Conservation (phyloP, 441 rosid genomes). For the Adansonia rubrostipa region DNA sequence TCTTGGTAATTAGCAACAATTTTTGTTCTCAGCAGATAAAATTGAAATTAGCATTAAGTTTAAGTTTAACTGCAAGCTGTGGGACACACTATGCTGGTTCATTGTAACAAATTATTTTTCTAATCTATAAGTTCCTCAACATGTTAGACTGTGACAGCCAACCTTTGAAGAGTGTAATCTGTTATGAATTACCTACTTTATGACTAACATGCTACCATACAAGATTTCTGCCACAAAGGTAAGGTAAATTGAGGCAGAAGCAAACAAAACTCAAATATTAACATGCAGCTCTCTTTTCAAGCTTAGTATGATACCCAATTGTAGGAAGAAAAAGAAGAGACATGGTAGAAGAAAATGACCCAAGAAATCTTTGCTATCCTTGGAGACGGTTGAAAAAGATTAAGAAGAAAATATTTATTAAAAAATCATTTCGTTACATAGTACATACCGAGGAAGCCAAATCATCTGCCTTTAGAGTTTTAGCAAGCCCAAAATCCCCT, state of each 20-base stretch:
- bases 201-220: not conserved
- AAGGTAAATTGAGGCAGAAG: not conserved
- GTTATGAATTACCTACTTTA: not conserved
- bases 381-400: not conserved
- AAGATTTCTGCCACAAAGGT: not conserved
- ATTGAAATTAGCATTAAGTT: not conserved
- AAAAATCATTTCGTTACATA: not conserved
- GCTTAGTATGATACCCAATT: not conserved
- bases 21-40: not conserved
- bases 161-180: not conserved
- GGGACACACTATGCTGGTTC: not conserved
- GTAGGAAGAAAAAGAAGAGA: not conserved
- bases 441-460: constrained; percentile 88
- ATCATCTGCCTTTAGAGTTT: constrained; percentile 91
- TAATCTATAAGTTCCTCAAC: not conserved
- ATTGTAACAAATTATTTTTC: not conserved
- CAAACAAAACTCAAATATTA: not conserved
- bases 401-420: not conserved
- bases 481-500: constrained; percentile 99
- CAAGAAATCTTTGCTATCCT: not conserved
- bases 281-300: too few relatives aligned
- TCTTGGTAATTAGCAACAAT: not conserved
- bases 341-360: not conserved
- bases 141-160: not conserved
- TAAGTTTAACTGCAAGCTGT: not conserved